phyloP scores from a whole-genome alignment of 2,329 filamentous ascomycete genomes.

The Fonsecaea monophora region DNA sequence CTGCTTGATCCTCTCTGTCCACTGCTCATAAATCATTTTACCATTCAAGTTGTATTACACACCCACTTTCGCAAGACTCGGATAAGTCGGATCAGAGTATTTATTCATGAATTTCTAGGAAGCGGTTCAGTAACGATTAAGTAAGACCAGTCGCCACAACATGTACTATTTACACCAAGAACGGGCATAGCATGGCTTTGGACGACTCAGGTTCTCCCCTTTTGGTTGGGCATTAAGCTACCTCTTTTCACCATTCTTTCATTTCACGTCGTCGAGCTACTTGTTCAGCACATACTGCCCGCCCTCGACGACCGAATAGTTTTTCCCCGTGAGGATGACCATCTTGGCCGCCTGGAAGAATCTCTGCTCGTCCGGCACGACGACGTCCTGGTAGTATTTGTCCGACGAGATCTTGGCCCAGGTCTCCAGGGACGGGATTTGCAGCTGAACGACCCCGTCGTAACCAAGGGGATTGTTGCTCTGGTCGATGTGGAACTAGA shows the following conservation, averaged over 20 bases:
- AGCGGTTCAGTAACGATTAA: neutral
- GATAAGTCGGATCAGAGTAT: neutral
- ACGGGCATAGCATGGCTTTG: neutral
- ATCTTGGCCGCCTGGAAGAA: slow-evolving; percentile 16
- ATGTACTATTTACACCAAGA: slow-evolving; percentile 2
- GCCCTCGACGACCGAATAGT: slow-evolving; percentile 17
- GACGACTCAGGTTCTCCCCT: neutral
- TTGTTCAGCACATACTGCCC: slow-evolving; percentile 15
- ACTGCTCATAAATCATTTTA: neutral
- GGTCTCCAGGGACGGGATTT: slow-evolving; percentile 16
- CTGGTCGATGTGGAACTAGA: slow-evolving; percentile 19
- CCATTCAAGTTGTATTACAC: neutral
- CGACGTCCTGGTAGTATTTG: slow-evolving; percentile 19
- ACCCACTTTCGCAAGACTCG: neutral
- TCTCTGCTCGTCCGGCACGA: slow-evolving; percentile 13
- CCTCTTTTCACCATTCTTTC: slow-evolving; percentile 11
- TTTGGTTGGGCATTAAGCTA: slow-evolving; percentile 4
- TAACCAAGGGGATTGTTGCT: slow-evolving; percentile 7
- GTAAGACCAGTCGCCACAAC: neutral
- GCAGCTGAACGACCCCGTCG: slow-evolving; percentile 19
- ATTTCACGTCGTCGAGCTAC: slow-evolving; percentile 6
- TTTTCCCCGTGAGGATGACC: slow-evolving; percentile 8
- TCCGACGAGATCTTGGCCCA: slow-evolving; percentile 12
- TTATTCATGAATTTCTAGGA: neutral
- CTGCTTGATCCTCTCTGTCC: slow-evolving; percentile 1